A percentile compares a stretch with the other conserved stretches of the same genome.
Conservation (phyloP, 176 grass and related monocot species). For the Musa troglodytarum region DNA sequence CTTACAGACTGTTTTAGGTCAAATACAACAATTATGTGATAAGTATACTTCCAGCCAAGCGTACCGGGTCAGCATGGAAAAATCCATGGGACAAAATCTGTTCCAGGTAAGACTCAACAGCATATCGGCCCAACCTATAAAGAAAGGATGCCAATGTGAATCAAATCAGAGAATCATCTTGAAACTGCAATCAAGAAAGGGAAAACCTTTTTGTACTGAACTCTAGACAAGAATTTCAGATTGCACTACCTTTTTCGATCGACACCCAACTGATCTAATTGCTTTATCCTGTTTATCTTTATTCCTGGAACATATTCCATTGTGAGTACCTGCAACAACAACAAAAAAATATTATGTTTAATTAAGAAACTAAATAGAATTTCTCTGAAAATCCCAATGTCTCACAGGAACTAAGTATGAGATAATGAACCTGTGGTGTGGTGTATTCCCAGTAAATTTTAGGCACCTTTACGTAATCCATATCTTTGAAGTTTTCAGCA, state of each 20-base stretch:
- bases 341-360: background rate
- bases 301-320: conserved; percentile 99
- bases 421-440: conserved; percentile 74
- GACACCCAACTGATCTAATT: conserved; percentile 89
- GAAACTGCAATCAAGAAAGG: background rate
- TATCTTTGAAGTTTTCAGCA: conserved; percentile 71
- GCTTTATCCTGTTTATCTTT: conserved; percentile 99
- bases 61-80: conserved; percentile 97
- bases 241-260: conserved; percentile 77
- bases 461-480: conserved; percentile 92
- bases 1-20: background rate
- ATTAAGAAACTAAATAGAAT: background rate
- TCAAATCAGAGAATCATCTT: background rate
- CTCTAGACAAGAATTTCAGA: conserved; percentile 12
- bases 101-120: conserved; percentile 96
- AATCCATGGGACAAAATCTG: conserved; percentile 97
- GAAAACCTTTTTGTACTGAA: background rate
- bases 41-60: conserved; percentile 9
- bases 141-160: conserved; percentile 13
- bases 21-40: background rate
- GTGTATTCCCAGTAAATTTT: conserved; percentile 80
- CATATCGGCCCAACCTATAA: conserved; percentile 82
- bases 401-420: conserved; percentile 21
- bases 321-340: conserved; percentile 67
- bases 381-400: conserved; percentile 12